Conservation (phyloP, 75 land plant species). For the Ceratopteris richardii region DNA sequence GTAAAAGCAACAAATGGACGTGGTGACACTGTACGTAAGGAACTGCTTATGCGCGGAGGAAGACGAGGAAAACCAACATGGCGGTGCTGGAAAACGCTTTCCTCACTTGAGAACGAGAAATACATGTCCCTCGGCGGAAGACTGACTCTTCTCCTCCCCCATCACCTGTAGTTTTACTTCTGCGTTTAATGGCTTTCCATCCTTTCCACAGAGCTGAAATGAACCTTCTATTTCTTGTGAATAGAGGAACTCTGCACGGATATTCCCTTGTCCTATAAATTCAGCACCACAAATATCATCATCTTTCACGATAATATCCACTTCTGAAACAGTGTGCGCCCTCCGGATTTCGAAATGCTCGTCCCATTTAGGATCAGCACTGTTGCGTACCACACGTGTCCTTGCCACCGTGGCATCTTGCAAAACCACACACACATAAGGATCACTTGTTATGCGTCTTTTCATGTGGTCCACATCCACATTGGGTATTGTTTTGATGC, state of each 20-base stretch:
- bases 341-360: constrained; percentile 76
- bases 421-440: constrained; percentile 63
- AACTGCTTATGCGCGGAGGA: too few species aligned
- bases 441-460: constrained; percentile 66
- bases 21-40: too few species aligned
- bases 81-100: too few species aligned
- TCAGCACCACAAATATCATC: constrained; percentile 76
- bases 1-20: too few species aligned
- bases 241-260: constrained; percentile 46
- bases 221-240: constrained; percentile 35
- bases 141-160: too few species aligned
- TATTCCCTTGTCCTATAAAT: constrained; percentile 54
- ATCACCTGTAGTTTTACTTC: constrained; percentile 37
- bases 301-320: constrained; percentile 67
- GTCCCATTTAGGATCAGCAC: constrained; percentile 61
- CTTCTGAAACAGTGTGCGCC: constrained; percentile 59
- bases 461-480: constrained; percentile 10
- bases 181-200: constrained; percentile 48
- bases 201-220: constrained; percentile 38
- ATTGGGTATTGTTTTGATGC: constrained; percentile 10
- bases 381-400: constrained; percentile 58
- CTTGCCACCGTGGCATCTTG: constrained; percentile 50
- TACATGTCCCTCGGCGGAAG: too few species aligned
- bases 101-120: too few species aligned
- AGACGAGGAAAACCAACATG: too few species aligned